phyloP scores from a whole-genome alignment of 2,329 filamentous ascomycete genomes.

The Microsporum canis region DNA sequence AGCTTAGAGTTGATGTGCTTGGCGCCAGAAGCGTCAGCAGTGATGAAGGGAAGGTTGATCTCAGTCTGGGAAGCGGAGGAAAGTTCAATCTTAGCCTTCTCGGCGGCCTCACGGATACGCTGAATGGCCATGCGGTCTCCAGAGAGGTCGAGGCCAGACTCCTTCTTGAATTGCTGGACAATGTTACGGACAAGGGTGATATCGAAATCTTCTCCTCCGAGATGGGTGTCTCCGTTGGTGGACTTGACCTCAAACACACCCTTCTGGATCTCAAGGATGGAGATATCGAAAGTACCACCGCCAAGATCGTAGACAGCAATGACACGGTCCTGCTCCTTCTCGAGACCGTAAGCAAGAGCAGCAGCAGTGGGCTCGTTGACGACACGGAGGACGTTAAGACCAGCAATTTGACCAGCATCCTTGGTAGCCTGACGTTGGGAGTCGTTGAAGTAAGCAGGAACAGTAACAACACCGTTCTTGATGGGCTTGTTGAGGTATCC shows the following conservation, averaged over 20 bases:
- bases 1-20: constrained; percentile 99
- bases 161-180: constrained; percentile 92
- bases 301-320: constrained; percentile 96
- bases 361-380: constrained; percentile 97
- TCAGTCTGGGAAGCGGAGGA: constrained; percentile 92
- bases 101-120: constrained; percentile 94
- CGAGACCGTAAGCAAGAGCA: constrained; percentile 87
- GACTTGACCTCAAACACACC: constrained; percentile 99
- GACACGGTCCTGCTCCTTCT: constrained; percentile 82
- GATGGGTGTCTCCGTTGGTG: constrained; percentile 95
- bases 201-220: constrained; percentile 97
- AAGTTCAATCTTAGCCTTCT: constrained; percentile 99
- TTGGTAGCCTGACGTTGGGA: constrained; percentile 96
- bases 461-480: constrained; percentile 94
- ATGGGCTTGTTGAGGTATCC: constrained; percentile 78
- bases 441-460: constrained; percentile 98
- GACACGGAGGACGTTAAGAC: constrained; percentile 91
- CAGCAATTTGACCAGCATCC: constrained; percentile 92
- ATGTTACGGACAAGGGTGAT: constrained; percentile 89
- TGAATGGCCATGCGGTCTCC: constrained; percentile 96
- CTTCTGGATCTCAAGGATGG: constrained; percentile 90
- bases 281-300: constrained; percentile 99
- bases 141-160: constrained; percentile 80
- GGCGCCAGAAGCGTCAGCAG: constrained; percentile 83
- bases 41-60: constrained; percentile 98